A percentile compares a stretch with the other conserved stretches of the same genome.
phyloP scores from a whole-genome alignment of 768 basidiomycete genomes.

The Termitomyces sp. region DNA sequence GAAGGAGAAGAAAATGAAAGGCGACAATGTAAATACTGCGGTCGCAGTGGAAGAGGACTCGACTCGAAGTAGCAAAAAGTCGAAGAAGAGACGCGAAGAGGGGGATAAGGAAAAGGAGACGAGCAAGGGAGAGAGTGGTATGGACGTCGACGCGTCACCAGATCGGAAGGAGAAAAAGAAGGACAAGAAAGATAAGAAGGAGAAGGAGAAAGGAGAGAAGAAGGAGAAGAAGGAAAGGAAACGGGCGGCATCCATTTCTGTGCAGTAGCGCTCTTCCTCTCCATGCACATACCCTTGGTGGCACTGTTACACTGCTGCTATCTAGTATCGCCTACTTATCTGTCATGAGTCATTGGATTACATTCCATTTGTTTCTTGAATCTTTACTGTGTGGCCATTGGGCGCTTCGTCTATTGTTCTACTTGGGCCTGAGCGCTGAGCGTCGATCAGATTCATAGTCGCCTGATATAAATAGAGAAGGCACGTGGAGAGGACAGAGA shows the following conservation, averaged over 20 bases:
- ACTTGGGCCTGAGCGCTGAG: background rate
- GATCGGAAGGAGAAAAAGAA: slow-evolving; percentile 18
- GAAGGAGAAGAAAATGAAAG: background rate
- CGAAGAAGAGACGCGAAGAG: background rate
- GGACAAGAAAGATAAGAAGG: slow-evolving; percentile 4
- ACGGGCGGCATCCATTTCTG: slow-evolving; percentile 16
- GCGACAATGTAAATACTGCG: background rate
- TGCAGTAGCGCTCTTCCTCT: slow-evolving; percentile 10
- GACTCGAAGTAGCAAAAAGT: background rate
- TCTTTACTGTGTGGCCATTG: background rate
- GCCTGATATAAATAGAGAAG: slow-evolving; percentile 14
- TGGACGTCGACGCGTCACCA: slow-evolving; percentile 11
- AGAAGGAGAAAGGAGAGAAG: slow-evolving; percentile 26
- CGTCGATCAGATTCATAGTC: too few species aligned
- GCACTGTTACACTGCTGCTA: background rate
- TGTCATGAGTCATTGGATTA: background rate
- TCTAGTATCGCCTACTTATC: background rate
- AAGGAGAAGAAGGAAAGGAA: slow-evolving; percentile 22
- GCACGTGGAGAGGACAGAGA: slow-evolving; percentile 30
- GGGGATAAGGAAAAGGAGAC: background rate
- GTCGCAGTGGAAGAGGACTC: background rate
- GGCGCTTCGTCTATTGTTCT: background rate
- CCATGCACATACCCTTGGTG: background rate
- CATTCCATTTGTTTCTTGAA: background rate
- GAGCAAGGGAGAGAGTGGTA: background rate